Base-by-base conservation (phyloP, 2,329 filamentous ascomycete species). In the Microsporum canis region DNA sequence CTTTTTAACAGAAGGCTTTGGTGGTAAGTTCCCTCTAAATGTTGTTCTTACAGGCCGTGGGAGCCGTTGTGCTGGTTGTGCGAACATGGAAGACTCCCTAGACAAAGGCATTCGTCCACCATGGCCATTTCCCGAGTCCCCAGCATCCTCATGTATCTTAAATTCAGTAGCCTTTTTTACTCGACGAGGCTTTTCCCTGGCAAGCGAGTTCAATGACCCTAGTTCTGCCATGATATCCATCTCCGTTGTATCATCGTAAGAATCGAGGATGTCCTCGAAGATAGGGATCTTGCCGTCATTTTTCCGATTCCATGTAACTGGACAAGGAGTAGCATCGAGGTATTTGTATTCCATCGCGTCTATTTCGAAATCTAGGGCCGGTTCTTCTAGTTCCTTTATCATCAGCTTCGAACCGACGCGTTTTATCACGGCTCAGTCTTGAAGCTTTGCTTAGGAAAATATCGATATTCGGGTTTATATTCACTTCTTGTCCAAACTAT, bases 211-310 rank as follows among this genome's bases (percentile, higher is more conserved):
- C 14, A 59, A 69, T 17, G 66, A 63, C 57, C 65, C 68, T 57
- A 77, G 69, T 53, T 75, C 73, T 10, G 71, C 73, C 3, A 75
- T 77, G 63, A 74, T 77, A 5, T 78, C 73, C 27, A 77, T 65
- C 17, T 72, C 70, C 3, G 63, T 68, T 0, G 75, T 77, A 14
- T 76, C 73, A 8, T 68, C 65, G 38, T 65, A 58, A 4, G 29
- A 65, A 58, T 60, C 51, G 36, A 63, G 64, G 31, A 66, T 59
- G 36, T 67, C 67, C 29, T 66, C 67, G 29, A 71, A 66, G 6
- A 69, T 62, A 57, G 64, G 68, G 41, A 61, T 61, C 55, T 65
- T 63, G 33, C 69, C 66, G 2, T 66, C 61, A 58, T 58, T 38
- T 57, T 23, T 23, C 17, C 56, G 58, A 49, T 60, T 67, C 49